Percentiles rank a stretch among this genome's conserved stretches.
phyloP scores from a whole-genome alignment of 2,329 filamentous ascomycete species.

The Bipolaris zeicola region DNA sequence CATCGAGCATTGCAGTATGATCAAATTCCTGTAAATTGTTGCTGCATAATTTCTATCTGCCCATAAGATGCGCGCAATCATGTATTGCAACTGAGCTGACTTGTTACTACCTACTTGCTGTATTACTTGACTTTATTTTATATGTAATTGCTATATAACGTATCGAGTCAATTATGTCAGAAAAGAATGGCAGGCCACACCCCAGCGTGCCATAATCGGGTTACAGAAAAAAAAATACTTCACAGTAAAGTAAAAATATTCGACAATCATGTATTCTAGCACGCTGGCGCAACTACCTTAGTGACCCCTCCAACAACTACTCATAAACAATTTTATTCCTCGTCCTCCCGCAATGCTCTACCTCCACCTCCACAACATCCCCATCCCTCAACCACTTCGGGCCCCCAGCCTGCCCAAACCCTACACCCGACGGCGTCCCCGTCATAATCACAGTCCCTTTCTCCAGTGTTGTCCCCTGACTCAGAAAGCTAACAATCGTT shows the following conservation, averaged over 20 bases:
- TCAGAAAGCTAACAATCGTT: conserved; percentile 51
- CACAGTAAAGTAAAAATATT: too few species aligned
- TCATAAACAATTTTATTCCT: not conserved
- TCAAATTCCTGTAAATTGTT: not conserved
- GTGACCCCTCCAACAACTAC: not conserved
- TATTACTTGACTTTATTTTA: too few species aligned
- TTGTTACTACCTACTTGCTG: too few species aligned
- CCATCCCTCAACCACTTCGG: conserved; percentile 43
- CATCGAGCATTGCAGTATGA: not conserved
- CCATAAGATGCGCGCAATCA: not conserved
- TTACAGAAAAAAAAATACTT: too few species aligned
- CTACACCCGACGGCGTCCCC: conserved; percentile 52
- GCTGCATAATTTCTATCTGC: not conserved
- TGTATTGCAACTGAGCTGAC: too few species aligned
- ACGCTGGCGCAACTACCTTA: not conserved
- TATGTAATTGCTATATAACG: too few species aligned
- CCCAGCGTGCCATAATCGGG: too few species aligned
- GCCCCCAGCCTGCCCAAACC: conserved; percentile 44
- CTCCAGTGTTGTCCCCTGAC: conserved; percentile 47
- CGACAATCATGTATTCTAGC: not conserved
- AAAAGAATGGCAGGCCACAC: too few species aligned
- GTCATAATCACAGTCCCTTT: conserved; percentile 54
- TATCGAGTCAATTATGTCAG: too few species aligned
- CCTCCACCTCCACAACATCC: conserved; percentile 48
- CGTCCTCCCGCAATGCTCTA: conserved; percentile 10